Conservation (phyloP, 2,329 filamentous ascomycete genomes). For the Aspergillus sp. region DNA sequence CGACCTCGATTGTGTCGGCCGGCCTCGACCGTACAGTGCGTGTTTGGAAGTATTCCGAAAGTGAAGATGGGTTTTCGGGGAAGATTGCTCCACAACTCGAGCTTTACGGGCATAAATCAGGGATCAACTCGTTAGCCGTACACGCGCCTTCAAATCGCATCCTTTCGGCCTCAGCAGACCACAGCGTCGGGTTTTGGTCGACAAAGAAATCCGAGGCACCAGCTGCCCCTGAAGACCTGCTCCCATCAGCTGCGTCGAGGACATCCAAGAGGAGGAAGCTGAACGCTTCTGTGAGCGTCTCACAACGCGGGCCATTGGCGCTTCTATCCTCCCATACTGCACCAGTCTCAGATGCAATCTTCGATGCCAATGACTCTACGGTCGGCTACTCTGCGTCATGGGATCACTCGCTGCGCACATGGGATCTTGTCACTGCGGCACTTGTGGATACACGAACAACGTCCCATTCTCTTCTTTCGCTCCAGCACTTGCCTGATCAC, state of each 20-base stretch:
- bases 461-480: slow-evolving; percentile 76
- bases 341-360: slow-evolving; percentile 75
- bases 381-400: slow-evolving; percentile 89
- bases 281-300: slow-evolving; percentile 55
- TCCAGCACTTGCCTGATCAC: slow-evolving; percentile 69
- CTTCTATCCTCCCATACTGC: slow-evolving; percentile 71
- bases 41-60: slow-evolving; percentile 83
- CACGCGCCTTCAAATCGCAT: slow-evolving; percentile 73
- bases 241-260: slow-evolving; percentile 64
- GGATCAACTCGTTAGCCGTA: slow-evolving; percentile 72
- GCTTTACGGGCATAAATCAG: slow-evolving; percentile 76
- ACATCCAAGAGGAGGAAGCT: slow-evolving; percentile 76
- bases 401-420: slow-evolving; percentile 87
- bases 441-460: slow-evolving; percentile 82
- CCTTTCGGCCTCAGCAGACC: slow-evolving; percentile 81
- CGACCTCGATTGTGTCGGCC: slow-evolving; percentile 75
- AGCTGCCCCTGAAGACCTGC: slow-evolving; percentile 65
- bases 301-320: slow-evolving; percentile 76
- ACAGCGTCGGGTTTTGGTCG: slow-evolving; percentile 84
- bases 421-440: slow-evolving; percentile 79
- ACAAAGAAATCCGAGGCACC: slow-evolving; percentile 75
- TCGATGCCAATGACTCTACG: slow-evolving; percentile 80
- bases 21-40: slow-evolving; percentile 82
- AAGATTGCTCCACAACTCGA: slow-evolving; percentile 73
- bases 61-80: slow-evolving; percentile 59